Conservation (phyloP, 495 filamentous ascomycete species). For the Hypoxylon lenormandii region DNA sequence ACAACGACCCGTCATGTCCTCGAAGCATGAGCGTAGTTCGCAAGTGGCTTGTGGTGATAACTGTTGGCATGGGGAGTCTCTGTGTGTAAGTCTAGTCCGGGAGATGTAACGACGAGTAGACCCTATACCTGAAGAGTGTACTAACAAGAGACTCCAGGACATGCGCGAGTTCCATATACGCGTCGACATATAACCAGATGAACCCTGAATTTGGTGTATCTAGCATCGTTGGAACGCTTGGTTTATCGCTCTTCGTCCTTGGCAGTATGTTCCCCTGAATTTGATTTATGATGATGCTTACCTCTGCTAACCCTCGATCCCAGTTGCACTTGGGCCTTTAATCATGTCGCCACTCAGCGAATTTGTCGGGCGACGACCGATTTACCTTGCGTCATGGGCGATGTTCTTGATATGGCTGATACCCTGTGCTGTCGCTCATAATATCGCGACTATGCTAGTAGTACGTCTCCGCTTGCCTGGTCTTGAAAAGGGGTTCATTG, state of each 20-base stretch:
- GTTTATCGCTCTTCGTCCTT: constrained; percentile 82
- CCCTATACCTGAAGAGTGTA: constrained; percentile 11
- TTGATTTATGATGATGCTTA: constrained; percentile 32
- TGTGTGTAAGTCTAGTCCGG: constrained; percentile 77
- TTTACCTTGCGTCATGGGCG: constrained; percentile 82
- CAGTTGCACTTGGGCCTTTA: constrained; percentile 75
- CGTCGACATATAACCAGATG: constrained; percentile 84
- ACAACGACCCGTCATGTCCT: constrained; percentile 78
- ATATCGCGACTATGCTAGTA: constrained; percentile 84
- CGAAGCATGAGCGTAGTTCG: constrained; percentile 72
- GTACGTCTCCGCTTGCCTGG: constrained; percentile 27
- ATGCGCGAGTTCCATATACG: constrained; percentile 89
- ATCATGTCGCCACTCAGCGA: constrained; percentile 71
- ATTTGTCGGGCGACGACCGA: constrained; percentile 88
- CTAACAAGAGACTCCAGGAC: constrained; percentile 66
- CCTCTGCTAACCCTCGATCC: constrained; percentile 22
- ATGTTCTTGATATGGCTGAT: constrained; percentile 88
- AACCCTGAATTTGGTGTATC: constrained; percentile 78
- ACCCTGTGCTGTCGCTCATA: constrained; percentile 85
- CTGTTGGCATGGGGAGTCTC: constrained; percentile 77
- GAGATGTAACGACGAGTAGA: not conserved
- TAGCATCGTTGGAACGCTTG: constrained; percentile 78
- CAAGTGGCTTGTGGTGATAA: constrained; percentile 82
- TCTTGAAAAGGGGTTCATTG: not conserved
- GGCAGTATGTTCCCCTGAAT: constrained; percentile 61